phyloP scores from a whole-genome alignment of 106 monocot species.

The Acorus gramineus region DNA sequence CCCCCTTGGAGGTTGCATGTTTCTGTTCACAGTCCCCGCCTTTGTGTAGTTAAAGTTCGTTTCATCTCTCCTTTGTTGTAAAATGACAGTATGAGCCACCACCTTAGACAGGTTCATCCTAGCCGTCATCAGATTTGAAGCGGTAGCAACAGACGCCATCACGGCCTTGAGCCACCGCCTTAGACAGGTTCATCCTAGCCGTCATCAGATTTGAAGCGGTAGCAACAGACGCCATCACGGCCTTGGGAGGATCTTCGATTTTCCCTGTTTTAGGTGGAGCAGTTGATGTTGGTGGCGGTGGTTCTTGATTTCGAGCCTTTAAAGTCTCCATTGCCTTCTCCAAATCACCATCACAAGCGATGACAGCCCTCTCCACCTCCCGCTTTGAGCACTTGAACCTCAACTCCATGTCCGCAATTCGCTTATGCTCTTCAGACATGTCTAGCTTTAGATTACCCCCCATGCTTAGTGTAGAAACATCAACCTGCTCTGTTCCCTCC shows the following conservation, averaged over 20 bases:
- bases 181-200: too few species aligned
- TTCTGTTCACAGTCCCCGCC: slow-evolving; percentile 10
- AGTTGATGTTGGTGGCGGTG: too few species aligned
- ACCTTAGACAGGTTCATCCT: slow-evolving; percentile 22
- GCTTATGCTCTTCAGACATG: slow-evolving; percentile 63
- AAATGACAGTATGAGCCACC: slow-evolving; percentile 7
- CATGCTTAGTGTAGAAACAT: slow-evolving; percentile 8
- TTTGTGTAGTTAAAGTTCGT: slow-evolving; percentile 38
- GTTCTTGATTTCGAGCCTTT: slow-evolving; percentile 49
- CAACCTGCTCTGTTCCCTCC: slow-evolving; percentile 31
- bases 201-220: too few species aligned
- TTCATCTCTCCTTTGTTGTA: slow-evolving; percentile 39
- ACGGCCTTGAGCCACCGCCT: slow-evolving; percentile 17
- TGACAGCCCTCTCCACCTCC: slow-evolving; percentile 76
- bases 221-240: too few species aligned
- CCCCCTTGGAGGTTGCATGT: slow-evolving; percentile 17
- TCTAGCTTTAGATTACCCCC: slow-evolving; percentile 56
- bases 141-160: too few species aligned
- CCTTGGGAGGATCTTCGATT: slow-evolving; percentile 16
- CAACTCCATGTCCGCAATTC: slow-evolving; percentile 44
- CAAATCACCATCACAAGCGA: slow-evolving; percentile 76
- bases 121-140: slow-evolving; percentile 6
- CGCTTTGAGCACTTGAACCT: slow-evolving; percentile 70
- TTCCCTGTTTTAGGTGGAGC: slow-evolving; percentile 18
- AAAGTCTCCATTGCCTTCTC: slow-evolving; percentile 47